phyloP scores from a whole-genome alignment of 352 stramenopile genomes.

The Globisporangium camurandrum region DNA sequence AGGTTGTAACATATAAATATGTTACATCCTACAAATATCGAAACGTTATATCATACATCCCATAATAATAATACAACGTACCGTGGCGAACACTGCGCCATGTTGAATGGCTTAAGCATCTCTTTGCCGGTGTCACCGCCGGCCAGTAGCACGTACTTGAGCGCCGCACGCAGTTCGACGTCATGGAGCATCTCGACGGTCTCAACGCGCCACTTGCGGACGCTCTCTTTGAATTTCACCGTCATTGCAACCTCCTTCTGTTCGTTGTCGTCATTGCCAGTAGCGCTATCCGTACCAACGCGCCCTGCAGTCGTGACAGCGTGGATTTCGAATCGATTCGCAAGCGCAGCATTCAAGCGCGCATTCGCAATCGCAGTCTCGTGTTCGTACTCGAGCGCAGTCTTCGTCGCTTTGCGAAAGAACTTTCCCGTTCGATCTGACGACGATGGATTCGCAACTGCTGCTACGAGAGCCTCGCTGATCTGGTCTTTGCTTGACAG shows the following conservation, averaged over 20 bases:
- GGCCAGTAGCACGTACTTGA: conserved; percentile 82
- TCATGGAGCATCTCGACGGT: conserved; percentile 56
- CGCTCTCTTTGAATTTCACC: conserved; percentile 72
- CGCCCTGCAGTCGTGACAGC: conserved; percentile 20
- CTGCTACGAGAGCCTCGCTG: conserved; percentile 46
- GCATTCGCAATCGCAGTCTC: conserved; percentile 65
- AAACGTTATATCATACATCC: not conserved
- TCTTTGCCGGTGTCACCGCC: conserved; percentile 70
- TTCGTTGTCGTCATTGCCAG: not conserved
- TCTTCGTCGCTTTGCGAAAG: conserved; percentile 67
- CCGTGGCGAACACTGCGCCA: conserved; percentile 77
- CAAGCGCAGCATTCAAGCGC: conserved; percentile 59
- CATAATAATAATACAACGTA: conserved; percentile 5
- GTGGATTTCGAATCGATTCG: conserved; percentile 50
- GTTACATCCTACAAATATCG: not conserved
- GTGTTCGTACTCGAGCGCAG: conserved; percentile 77
- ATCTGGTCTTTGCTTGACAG: conserved; percentile 78
- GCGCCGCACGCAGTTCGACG: conserved; percentile 52
- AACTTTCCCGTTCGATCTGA: conserved; percentile 65
- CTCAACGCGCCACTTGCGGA: conserved; percentile 80
- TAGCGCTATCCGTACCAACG: conserved; percentile 7
- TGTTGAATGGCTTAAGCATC: conserved; percentile 89
- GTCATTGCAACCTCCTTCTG: conserved; percentile 28
- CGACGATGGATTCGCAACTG: conserved; percentile 49
- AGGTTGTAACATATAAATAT: not conserved